A percentile compares a stretch with the other conserved stretches of the same genome.
These are phyloP conservation scores for Sarocladium strictum DNA, from an alignment of 2,329 filamentous ascomycete species.

Conservation along the genomic window DNA sequence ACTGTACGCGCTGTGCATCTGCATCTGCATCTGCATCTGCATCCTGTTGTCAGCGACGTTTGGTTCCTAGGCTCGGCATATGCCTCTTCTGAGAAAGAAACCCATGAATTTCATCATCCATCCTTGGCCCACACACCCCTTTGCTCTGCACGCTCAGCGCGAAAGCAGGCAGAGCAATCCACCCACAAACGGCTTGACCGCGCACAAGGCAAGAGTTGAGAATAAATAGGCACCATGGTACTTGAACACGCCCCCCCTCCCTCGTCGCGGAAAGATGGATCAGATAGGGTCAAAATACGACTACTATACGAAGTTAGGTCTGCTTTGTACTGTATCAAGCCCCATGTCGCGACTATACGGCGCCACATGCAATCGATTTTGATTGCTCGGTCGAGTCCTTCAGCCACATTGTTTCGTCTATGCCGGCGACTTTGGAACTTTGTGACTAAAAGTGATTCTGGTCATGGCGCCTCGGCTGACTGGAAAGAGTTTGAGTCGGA, in stretches of 20 bases:
- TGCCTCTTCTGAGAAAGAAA: background rate
- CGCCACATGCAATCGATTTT: background rate
- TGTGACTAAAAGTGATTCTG: no score
- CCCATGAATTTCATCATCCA: background rate
- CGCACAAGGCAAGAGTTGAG: no score
- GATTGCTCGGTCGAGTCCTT: background rate
- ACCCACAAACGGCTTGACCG: no score
- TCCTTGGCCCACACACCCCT: background rate
- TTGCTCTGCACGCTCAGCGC: background rate
- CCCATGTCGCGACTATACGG: background rate
- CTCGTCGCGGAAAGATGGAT: constrained; percentile 4
- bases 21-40: background rate
- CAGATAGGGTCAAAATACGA: constrained; percentile 7
- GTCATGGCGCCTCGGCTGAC: background rate
- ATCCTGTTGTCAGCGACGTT: background rate
- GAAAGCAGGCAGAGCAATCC: no score
- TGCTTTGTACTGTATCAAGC: background rate
- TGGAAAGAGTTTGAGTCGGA: background rate
- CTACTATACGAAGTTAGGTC: constrained; percentile 3
- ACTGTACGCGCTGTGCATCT: no score
- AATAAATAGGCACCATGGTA: background rate
- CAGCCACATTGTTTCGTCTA: no score
- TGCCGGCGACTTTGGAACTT: no score
- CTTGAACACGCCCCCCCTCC: background rate
- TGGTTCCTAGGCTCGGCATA: constrained; percentile 3